Evolutionary conservation across 2,329 filamentous ascomycete genomes (phyloP).

Genomic region (Blastomyces gilchristii): DNA sequence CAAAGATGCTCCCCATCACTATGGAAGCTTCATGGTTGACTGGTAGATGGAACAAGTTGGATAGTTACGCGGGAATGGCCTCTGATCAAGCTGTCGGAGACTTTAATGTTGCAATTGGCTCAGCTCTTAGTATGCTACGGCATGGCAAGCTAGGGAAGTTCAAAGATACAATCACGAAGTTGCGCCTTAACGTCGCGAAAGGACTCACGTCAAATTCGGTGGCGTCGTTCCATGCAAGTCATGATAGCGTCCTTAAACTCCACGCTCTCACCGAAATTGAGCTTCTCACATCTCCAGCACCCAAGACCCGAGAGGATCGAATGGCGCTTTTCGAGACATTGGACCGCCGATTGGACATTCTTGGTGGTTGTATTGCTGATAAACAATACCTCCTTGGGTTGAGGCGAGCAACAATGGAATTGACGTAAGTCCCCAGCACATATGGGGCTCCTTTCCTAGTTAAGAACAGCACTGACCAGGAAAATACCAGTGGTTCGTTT

Average conservation of each 20-base stretch:
- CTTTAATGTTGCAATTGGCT: conserved; percentile 74
- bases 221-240: conserved; percentile 69
- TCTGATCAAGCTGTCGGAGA: conserved; percentile 42
- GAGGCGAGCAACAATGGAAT: conserved; percentile 75
- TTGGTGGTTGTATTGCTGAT: conserved; percentile 81
- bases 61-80: conserved; percentile 49
- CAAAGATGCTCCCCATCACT: conserved; percentile 67
- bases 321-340: conserved; percentile 44
- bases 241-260: conserved; percentile 73
- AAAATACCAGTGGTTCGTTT: conserved; percentile 43
- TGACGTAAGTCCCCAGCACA: conserved; percentile 37
- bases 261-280: conserved; percentile 85
- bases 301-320: conserved; percentile 16
- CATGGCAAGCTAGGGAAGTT: conserved; percentile 45
- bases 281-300: conserved; percentile 36
- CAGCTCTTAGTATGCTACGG: conserved; percentile 52
- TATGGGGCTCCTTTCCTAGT: background rate
- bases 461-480: conserved; percentile 6
- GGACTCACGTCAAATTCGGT: conserved; percentile 68
- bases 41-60: conserved; percentile 65
- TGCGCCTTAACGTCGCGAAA: conserved; percentile 61
- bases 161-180: conserved; percentile 46
- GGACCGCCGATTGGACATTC: conserved; percentile 68
- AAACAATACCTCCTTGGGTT: conserved; percentile 90
- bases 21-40: conserved; percentile 89